Percentiles rank a stretch among this genome's conserved stretches.
phyloP scores from a whole-genome alignment of 2,329 filamentous ascomycete genomes.

The Didymella glomerata region DNA sequence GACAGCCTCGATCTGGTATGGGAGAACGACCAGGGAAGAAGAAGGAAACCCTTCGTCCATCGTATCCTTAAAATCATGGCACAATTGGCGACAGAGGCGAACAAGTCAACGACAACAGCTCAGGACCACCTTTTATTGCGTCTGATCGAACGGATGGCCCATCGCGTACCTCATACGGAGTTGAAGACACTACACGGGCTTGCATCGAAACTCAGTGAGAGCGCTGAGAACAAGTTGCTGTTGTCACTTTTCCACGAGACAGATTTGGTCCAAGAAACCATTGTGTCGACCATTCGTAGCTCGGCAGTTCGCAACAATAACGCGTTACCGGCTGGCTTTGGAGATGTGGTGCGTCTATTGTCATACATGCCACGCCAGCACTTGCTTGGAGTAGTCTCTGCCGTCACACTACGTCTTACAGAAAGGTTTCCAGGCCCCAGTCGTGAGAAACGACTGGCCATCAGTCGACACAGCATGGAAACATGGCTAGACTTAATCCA shows the following conservation, averaged over 20 bases:
- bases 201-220: conserved; percentile 7
- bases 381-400: conserved; percentile 17
- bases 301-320: conserved; percentile 6
- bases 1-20: conserved; percentile 1
- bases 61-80: conserved; percentile 2
- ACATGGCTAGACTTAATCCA: conserved; percentile 35
- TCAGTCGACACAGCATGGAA: conserved; percentile 10
- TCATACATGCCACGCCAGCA: conserved; percentile 24
- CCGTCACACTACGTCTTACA: conserved; percentile 22
- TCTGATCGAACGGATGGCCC: conserved; percentile 1
- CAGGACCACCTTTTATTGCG: conserved; percentile 12
- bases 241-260: not conserved
- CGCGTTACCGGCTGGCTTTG: conserved; percentile 3
- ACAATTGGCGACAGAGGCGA: not conserved
- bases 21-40: not conserved
- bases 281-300: conserved; percentile 2
- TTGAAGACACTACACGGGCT: conserved; percentile 3
- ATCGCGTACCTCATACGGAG: not conserved
- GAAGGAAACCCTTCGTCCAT: not conserved
- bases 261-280: not conserved
- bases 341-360: conserved; percentile 18
- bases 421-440: not conserved
- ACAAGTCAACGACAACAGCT: conserved; percentile 5
- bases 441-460: not conserved
- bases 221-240: conserved; percentile 4